phyloP scores from a whole-genome alignment of 2,329 filamentous ascomycete genomes.

The Calonectria fujianensis region DNA sequence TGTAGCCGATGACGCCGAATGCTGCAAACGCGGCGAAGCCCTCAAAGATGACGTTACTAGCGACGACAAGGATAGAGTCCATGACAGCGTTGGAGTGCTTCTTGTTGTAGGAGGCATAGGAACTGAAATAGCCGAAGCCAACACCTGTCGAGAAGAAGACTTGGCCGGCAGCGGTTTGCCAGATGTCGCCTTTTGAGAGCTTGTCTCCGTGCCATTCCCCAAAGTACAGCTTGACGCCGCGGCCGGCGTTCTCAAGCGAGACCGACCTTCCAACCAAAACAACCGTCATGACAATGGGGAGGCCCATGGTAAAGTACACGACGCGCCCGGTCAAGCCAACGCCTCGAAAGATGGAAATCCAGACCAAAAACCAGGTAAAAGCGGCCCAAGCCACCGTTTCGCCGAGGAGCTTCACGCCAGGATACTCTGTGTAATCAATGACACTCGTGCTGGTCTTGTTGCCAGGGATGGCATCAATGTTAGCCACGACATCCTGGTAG shows the following conservation, averaged over 20 bases:
- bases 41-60: slow-evolving; percentile 74
- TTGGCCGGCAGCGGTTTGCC: slow-evolving; percentile 77
- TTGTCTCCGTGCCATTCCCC: slow-evolving; percentile 69
- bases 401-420: slow-evolving; percentile 67
- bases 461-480: slow-evolving; percentile 64
- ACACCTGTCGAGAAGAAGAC: slow-evolving; percentile 77
- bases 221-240: slow-evolving; percentile 70
- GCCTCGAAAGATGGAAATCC: slow-evolving; percentile 76
- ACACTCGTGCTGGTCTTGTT: slow-evolving; percentile 63
- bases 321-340: slow-evolving; percentile 75
- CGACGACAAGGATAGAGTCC: slow-evolving; percentile 74
- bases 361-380: slow-evolving; percentile 77
- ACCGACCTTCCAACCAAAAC: slow-evolving; percentile 72
- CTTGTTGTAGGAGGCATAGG: slow-evolving; percentile 75
- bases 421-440: slow-evolving; percentile 67
- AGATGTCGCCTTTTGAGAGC: slow-evolving; percentile 70
- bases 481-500: slow-evolving; percentile 68
- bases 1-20: slow-evolving; percentile 74
- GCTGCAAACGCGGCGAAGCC: slow-evolving; percentile 69
- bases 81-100: slow-evolving; percentile 75
- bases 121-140: slow-evolving; percentile 76
- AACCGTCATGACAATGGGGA: slow-evolving; percentile 74
- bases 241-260: slow-evolving; percentile 72
- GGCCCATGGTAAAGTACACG: slow-evolving; percentile 77
- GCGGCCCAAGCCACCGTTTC: slow-evolving; percentile 75